Evolutionary conservation across 176 grass and related monocot species (phyloP).

Genomic region (Aegilops sharonensis): DNA sequence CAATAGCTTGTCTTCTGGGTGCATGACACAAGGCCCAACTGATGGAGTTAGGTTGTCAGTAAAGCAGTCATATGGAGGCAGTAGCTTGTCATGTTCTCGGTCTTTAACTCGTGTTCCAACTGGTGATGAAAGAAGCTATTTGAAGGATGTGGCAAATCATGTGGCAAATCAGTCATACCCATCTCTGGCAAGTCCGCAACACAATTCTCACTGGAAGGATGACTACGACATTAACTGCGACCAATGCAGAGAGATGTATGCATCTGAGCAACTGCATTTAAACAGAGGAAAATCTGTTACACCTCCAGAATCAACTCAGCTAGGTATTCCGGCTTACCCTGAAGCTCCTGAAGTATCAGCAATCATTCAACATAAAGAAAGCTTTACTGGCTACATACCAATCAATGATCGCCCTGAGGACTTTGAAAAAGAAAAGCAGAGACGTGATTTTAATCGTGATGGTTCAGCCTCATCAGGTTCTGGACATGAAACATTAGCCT

Average conservation of each 20-base stretch:
- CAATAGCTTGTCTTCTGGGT: conserved; percentile 26
- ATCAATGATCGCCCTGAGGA: not conserved
- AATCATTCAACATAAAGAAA: conserved; percentile 16
- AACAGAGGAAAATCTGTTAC: conserved; percentile 5
- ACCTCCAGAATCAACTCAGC: not conserved
- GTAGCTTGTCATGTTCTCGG: conserved; percentile 5
- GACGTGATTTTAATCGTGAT: conserved; percentile 1
- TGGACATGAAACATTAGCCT: conserved; percentile 14
- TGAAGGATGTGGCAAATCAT: not conserved
- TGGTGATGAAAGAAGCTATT: not conserved
- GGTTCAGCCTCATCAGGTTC: conserved; percentile 20
- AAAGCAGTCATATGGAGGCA: conserved; percentile 10
- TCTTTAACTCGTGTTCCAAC: conserved; percentile 30
- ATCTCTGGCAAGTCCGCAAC: conserved; percentile 2
- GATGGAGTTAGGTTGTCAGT: conserved; percentile 9
- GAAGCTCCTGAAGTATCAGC: not conserved
- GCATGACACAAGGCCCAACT: not conserved
- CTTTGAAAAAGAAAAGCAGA: conserved; percentile 3
- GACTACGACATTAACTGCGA: conserved; percentile 27
- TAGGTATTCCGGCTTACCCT: conserved; percentile 18
- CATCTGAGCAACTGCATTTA: conserved; percentile 4
- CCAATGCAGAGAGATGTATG: conserved; percentile 12
- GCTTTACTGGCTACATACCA: conserved; percentile 23
- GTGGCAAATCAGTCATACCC: too few species aligned
- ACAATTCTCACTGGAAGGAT: conserved; percentile 13